Base-by-base conservation (phyloP, 2,329 filamentous ascomycete species). In the Fusarium palustre region DNA sequence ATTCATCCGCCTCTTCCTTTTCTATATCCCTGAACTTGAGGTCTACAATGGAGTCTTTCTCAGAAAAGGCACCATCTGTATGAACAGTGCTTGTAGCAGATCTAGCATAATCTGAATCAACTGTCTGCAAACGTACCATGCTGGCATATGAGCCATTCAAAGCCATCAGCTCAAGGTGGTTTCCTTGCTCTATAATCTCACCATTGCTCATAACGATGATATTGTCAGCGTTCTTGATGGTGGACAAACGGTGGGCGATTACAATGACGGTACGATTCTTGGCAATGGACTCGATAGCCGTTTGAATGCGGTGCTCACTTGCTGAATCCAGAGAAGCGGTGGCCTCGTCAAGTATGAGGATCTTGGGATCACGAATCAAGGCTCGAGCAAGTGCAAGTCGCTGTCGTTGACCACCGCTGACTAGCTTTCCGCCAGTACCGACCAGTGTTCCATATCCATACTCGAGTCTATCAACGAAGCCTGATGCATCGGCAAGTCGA, bases 121-220 rank as follows among this genome's bases (percentile, higher is more conserved):
- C 69, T 24, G 76, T 79, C 55, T 83, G 82, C 5, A 83, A 76
- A 41, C 77, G 76, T 5, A 89, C 86, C 55, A 90, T 81, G 34
- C 80, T 80, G 10, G 81, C 81, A 68, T 90, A 90, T 7, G 87
- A 77, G 15, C 81, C 78, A 8, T 87, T 76, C 13, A 81, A 77
- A 3, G 79, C 76, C 64, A 92, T 81, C 4, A 92, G 81, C 54
- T 88, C 83, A 5, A 87, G 80, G 59, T 92, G 89, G 0, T 83
- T 88, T 0, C 90, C 90, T 72, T 89, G 82, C 75, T 92, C 90
- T 13, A 90, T 80, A 5, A 90, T 84, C 48, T 83, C 77, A 0
- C 90, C 90, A 55, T 85, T 80, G 16, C 86, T 83, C 75, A 92
- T 83, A 20, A 92, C 90, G 22, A 92, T 81, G 59, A 92, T 92